phyloP scores from a whole-genome alignment of 2,329 filamentous ascomycete species.

The Alternaria arbusti region DNA sequence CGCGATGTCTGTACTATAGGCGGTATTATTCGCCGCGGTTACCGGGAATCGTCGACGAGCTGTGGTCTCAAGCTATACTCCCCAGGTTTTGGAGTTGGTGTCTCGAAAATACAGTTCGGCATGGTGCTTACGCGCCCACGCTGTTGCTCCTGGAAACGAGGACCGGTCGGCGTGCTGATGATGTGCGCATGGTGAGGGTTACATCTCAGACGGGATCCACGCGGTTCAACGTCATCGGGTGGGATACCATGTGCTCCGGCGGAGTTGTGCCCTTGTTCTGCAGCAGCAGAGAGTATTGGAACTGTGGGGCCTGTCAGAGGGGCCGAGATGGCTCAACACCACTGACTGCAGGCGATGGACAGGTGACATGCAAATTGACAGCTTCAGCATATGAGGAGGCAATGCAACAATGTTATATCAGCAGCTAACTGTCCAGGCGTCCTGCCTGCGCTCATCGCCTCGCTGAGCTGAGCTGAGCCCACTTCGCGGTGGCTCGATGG shows the following conservation, averaged over 20 bases:
- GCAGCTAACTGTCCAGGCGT: background rate
- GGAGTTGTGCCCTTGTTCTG: background rate
- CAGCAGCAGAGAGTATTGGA: conserved; percentile 8
- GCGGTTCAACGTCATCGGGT: conserved; percentile 12
- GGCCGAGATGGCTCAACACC: conserved; percentile 9
- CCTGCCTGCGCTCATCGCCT: background rate
- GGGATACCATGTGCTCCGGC: conserved; percentile 5
- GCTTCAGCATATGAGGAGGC: background rate
- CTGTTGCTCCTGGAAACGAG: conserved; percentile 7
- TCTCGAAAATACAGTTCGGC: background rate
- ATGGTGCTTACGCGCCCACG: background rate
- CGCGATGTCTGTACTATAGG: background rate
- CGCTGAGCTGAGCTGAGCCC: conserved; percentile 4
- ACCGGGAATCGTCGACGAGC: background rate
- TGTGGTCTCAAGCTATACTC: background rate
- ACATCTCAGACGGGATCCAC: conserved; percentile 4
- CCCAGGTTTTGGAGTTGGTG: background rate
- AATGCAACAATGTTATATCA: conserved; percentile 4
- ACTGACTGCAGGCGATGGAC: background rate
- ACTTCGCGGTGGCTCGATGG: background rate
- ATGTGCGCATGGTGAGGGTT: background rate
- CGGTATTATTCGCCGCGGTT: background rate
- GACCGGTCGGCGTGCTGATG: background rate
- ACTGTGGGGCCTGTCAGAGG: conserved; percentile 7
- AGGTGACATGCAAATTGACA: background rate